phyloP scores from a whole-genome alignment of 345 rosid genomes.

The Melastoma malabathricum region DNA sequence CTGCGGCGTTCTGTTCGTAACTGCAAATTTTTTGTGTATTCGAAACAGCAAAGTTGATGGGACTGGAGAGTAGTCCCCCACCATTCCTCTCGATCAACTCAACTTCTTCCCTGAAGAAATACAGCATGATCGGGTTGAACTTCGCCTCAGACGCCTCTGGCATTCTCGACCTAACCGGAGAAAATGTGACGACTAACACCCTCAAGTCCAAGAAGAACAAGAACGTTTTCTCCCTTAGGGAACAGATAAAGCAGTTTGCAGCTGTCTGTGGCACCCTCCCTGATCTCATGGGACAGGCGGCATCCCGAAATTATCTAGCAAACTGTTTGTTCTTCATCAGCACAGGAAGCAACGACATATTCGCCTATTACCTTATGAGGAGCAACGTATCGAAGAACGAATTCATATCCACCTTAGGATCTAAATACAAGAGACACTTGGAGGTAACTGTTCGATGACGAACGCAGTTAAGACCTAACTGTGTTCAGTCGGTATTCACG shows the following conservation, averaged over 20 bases:
- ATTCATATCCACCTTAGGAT: constrained; percentile 21
- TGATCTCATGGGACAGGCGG: constrained; percentile 11
- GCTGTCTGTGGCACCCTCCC: constrained; percentile 9
- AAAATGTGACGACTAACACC: not conserved
- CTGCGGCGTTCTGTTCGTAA: not conserved
- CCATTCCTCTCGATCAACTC: constrained; percentile 22
- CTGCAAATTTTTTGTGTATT: not conserved
- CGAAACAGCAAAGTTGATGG: constrained; percentile 25
- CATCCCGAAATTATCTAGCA: constrained; percentile 13
- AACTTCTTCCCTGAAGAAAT: constrained; percentile 10
- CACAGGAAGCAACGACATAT: constrained; percentile 35
- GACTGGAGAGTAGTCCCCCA: constrained; percentile 33
- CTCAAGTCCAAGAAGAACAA: not conserved
- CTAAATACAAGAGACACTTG: constrained; percentile 20
- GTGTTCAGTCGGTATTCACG: no score
- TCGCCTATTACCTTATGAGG: constrained; percentile 16
- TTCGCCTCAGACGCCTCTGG: constrained; percentile 52
- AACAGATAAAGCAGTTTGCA: constrained; percentile 28
- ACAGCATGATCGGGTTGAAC: constrained; percentile 24
- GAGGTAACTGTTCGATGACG: constrained; percentile 12
- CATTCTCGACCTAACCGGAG: constrained; percentile 26
- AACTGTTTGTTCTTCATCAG: constrained; percentile 42
- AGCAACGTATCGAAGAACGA: constrained; percentile 12
- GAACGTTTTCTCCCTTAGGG: constrained; percentile 21
- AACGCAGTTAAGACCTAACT: no score